These are phyloP conservation scores for Solanum chilense DNA, from an alignment of 257 asterid species.

Conservation along the genomic window DNA sequence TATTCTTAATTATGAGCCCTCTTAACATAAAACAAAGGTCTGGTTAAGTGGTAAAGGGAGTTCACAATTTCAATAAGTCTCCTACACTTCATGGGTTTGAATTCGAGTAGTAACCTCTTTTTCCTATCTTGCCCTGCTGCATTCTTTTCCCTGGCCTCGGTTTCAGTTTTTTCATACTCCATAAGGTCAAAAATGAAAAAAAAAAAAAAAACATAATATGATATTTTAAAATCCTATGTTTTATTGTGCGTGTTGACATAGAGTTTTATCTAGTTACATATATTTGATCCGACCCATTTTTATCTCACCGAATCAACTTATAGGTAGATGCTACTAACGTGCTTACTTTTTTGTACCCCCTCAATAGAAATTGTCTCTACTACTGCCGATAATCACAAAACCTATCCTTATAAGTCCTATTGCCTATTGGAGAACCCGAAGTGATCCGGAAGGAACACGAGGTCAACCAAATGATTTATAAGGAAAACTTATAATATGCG, in stretches of 20 bases:
- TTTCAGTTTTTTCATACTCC: not conserved
- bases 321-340: no score
- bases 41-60: not conserved
- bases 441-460: not conserved
- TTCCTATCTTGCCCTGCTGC: not conserved
- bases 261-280: not conserved
- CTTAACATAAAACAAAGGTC: not conserved
- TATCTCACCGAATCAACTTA: not conserved
- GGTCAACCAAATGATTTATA: not conserved
- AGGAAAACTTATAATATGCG: not conserved
- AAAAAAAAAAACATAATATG: not conserved
- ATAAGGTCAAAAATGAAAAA: not conserved
- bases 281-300: not conserved
- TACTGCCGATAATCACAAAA: not conserved
- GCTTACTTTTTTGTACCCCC: not conserved
- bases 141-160: not conserved
- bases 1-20: not conserved
- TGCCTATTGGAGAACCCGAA: not conserved
- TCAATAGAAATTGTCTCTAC: not conserved
- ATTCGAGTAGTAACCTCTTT: not conserved
- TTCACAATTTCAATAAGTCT: not conserved
- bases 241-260: not conserved
- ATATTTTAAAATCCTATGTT: not conserved
- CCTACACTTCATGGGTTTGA: not conserved
- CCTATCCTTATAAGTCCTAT: not conserved